These are phyloP conservation scores for Elaeagnus macrophylla DNA, from an alignment of 306 rosid genomes.

Conservation along the genomic window DNA sequence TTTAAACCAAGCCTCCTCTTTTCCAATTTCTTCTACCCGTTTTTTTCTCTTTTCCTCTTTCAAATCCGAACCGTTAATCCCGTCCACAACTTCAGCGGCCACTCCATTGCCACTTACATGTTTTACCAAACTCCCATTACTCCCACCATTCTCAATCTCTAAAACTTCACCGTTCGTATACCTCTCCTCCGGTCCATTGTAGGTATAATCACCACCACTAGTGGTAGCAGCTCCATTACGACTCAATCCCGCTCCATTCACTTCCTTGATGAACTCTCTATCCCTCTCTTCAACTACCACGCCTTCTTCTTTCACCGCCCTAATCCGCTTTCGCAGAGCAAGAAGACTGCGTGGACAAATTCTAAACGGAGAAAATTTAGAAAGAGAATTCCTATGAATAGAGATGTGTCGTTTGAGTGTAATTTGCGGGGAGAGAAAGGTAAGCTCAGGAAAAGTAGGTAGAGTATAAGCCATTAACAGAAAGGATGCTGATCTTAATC, in stretches of 20 bases:
- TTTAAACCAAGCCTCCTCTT: conserved; percentile 92
- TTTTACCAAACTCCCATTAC: conserved; percentile 55
- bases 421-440: conserved; percentile 43
- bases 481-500: background rate
- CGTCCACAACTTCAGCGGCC: conserved; percentile 27
- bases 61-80: conserved; percentile 23
- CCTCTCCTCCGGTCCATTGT: conserved; percentile 32
- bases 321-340: conserved; percentile 28
- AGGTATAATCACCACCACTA: conserved; percentile 13
- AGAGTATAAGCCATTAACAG: conserved; percentile 47
- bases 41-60: conserved; percentile 80
- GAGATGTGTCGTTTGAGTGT: conserved; percentile 34
- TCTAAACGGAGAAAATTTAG: conserved; percentile 15
- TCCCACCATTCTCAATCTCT: conserved; percentile 34
- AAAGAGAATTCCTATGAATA: conserved; percentile 16
- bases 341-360: conserved; percentile 10
- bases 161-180: conserved; percentile 34
- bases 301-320: conserved; percentile 52
- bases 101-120: conserved; percentile 60
- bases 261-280: conserved; percentile 34
- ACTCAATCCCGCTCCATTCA: conserved; percentile 38
- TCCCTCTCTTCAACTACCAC: conserved; percentile 39
- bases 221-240: conserved; percentile 57
- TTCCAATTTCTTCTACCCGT: conserved; percentile 90
- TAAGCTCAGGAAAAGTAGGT: conserved; percentile 42